Percentiles rank a stretch among this genome's conserved stretches.
Conservation (phyloP, 495 filamentous ascomycete species). For the Bacidia gigantensis region DNA sequence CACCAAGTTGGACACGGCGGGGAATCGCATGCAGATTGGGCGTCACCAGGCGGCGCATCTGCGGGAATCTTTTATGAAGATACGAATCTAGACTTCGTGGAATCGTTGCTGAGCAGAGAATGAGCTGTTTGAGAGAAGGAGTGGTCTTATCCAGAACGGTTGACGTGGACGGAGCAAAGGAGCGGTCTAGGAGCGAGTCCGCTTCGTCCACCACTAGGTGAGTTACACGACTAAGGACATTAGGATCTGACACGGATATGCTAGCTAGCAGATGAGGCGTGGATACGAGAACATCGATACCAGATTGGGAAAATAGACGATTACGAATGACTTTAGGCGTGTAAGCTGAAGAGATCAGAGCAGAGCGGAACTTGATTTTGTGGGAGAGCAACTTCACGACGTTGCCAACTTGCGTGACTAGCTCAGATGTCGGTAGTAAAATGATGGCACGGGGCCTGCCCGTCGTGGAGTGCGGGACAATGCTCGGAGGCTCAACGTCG, state of each 20-base stretch:
- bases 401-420: conserved; percentile 73
- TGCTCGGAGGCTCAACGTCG: conserved; percentile 40
- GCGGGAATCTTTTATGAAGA: conserved; percentile 66
- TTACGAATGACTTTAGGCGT: conserved; percentile 69
- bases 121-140: conserved; percentile 71
- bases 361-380: conserved; percentile 65
- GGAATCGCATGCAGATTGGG: conserved; percentile 94
- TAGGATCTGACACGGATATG: conserved; percentile 74
- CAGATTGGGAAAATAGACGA: conserved; percentile 63
- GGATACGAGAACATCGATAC: conserved; percentile 74
- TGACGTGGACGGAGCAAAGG: conserved; percentile 70
- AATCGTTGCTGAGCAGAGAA: conserved; percentile 94
- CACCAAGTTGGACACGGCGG: conserved; percentile 81
- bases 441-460: conserved; percentile 74
- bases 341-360: conserved; percentile 61
- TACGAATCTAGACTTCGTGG: conserved; percentile 73
- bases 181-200: conserved; percentile 86
- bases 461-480: conserved; percentile 53
- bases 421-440: conserved; percentile 83
- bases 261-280: conserved; percentile 81
- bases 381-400: conserved; percentile 74
- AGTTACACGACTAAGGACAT: conserved; percentile 72
- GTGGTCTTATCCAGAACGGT: conserved; percentile 62
- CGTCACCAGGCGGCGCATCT: conserved; percentile 72
- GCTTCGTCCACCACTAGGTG: conserved; percentile 90